A percentile compares a stretch with the other conserved stretches of the same genome.
phyloP scores from a whole-genome alignment of 2,329 filamentous ascomycete genomes.

The Hymenoscyphus albidus region DNA sequence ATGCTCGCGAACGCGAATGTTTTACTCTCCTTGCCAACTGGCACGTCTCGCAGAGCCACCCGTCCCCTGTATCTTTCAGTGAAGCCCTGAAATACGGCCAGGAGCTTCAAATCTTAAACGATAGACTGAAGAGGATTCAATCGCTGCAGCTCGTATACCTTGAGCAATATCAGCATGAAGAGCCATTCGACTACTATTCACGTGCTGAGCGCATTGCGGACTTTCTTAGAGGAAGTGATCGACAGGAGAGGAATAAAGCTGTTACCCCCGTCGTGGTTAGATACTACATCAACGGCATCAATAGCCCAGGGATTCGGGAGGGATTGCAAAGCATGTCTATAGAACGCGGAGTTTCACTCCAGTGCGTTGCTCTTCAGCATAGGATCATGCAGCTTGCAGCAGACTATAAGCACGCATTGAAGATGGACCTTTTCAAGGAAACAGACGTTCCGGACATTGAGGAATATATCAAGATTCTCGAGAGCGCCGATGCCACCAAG shows the following conservation, averaged over 20 bases:
- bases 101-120: slow-evolving; percentile 47
- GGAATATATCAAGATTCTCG: slow-evolving; percentile 50
- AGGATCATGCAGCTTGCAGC: slow-evolving; percentile 52
- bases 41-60: slow-evolving; percentile 36
- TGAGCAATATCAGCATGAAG: slow-evolving; percentile 51
- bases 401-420: slow-evolving; percentile 53
- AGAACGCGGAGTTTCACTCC: slow-evolving; percentile 34
- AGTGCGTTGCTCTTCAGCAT: slow-evolving; percentile 40
- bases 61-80: slow-evolving; percentile 35
- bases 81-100: slow-evolving; percentile 51
- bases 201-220: slow-evolving; percentile 42
- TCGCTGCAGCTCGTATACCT: slow-evolving; percentile 52
- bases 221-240: slow-evolving; percentile 33
- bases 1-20: slow-evolving; percentile 37
- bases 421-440: slow-evolving; percentile 44
- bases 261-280: slow-evolving; percentile 35
- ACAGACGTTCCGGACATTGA: slow-evolving; percentile 38
- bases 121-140: slow-evolving; percentile 48
- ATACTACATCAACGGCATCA: slow-evolving; percentile 53
- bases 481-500: slow-evolving; percentile 29
- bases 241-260: slow-evolving; percentile 17
- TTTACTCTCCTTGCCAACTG: slow-evolving; percentile 43
- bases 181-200: slow-evolving; percentile 46
- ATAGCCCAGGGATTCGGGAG: slow-evolving; percentile 43
- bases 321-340: slow-evolving; percentile 33